Evolutionary conservation across 2,329 filamentous ascomycete species (phyloP), one percentile per base, ranked within the genome.

Genomic region (Aspergillus unguis): DNA sequence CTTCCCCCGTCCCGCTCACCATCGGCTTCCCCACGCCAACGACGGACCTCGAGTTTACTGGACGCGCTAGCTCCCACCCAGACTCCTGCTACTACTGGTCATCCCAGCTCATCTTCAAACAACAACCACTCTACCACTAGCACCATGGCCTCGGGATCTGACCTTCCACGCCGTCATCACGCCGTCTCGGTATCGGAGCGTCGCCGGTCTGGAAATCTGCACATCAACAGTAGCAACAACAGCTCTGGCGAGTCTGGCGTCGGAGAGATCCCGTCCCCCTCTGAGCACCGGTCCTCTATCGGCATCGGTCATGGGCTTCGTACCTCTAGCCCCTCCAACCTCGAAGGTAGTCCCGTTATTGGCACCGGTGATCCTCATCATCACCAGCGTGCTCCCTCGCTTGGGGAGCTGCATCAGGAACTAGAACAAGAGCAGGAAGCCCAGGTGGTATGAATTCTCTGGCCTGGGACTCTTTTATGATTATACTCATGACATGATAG

Each of bases 81-180:
- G n/a, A 7, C 46, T 50, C 44, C 53, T 28, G 48, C 45, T 31
- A 44, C 53, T 11, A 43, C 43, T 26, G 31, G 44, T 38, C 48
- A 54, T 41, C 44, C 56, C 48, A 44, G 28, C 32, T 37, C 47
- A 48, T n/a, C 48, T 33, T 33, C 44, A 47, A 33, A 58, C 59
- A 61, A 50, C 45, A 88, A 48, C 17, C 44, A 56, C 87, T 47
- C 84, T 88, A 9, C 88, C 87, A 49, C 9, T 29, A 37, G 25
- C 31, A 6, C 85, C 87, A 92, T 92, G 67, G 86, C 88, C 28
- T 84, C 17, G 17, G 17, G 17, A 17, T 17, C 88, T 47, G 81
- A 90, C 28, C 84, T 88, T 29, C 57, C 57, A 35, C 58, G 56
- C 48, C 69, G 72, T 42, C 65, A 69, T 23, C 65, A 62, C 25